Evolutionary conservation across 1,139 yeast species (phyloP).

Genomic region (Geotrichum candidum): DNA sequence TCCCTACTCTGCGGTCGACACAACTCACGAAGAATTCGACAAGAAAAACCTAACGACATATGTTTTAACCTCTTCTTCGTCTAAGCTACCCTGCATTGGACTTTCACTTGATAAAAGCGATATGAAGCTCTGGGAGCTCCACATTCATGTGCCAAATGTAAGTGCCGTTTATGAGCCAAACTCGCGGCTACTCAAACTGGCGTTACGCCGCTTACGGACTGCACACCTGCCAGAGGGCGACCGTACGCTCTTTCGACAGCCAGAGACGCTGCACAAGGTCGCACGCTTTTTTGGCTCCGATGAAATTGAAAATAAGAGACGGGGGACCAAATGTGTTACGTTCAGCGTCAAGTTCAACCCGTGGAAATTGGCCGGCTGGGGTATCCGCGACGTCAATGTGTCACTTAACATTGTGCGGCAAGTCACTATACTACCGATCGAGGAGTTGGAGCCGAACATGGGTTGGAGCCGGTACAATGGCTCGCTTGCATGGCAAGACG

Average conservation of each 20-base stretch:
- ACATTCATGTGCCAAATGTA: slow-evolving; percentile 16
- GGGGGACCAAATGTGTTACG: slow-evolving; percentile 19
- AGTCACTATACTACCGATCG: slow-evolving; percentile 2
- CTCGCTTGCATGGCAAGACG: slow-evolving; percentile 4
- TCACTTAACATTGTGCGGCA: slow-evolving; percentile 12
- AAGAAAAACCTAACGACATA: neutral
- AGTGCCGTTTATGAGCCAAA: slow-evolving; percentile 11
- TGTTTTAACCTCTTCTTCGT: neutral
- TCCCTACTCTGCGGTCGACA: neutral
- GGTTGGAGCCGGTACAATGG: slow-evolving; percentile 3
- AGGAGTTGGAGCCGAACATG: slow-evolving; percentile 6
- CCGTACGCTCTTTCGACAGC: slow-evolving; percentile 7
- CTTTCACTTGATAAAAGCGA: slow-evolving; percentile 14
- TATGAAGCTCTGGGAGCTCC: slow-evolving; percentile 1
- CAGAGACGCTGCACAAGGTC: neutral
- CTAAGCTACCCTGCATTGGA: neutral
- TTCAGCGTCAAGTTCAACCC: slow-evolving; percentile 19
- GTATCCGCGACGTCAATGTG: slow-evolving; percentile 11
- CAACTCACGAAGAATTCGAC: slow-evolving; percentile 3
- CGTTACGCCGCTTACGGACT: slow-evolving; percentile 8
- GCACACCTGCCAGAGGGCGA: slow-evolving; percentile 15
- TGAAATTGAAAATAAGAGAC: neutral
- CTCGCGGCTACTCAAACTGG: slow-evolving; percentile 11
- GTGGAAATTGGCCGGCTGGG: slow-evolving; percentile 17
- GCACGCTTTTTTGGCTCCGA: slow-evolving; percentile 5